phyloP scores from a whole-genome alignment of 1,284 basidiomycete genomes.

The Psilocybe mexicana region DNA sequence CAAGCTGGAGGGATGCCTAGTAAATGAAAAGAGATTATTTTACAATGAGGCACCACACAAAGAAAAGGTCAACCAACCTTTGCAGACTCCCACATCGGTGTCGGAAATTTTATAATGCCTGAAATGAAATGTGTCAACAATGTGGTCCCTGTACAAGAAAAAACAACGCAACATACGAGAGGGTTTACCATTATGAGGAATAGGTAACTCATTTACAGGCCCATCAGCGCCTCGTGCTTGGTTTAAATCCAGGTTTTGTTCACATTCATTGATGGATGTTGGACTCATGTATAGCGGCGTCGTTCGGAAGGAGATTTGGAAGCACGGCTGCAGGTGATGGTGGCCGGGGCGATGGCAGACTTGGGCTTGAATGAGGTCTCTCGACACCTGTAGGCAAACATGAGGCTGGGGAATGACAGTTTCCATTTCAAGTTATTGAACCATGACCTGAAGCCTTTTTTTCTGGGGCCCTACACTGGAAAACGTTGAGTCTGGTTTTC shows the following conservation, averaged over 20 bases:
- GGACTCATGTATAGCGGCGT: slow-evolving; percentile 9
- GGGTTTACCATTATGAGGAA: neutral
- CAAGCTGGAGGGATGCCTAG: slow-evolving; percentile 11
- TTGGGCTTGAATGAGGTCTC: neutral
- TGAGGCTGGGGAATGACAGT: slow-evolving; percentile 20
- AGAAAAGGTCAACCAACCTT: neutral
- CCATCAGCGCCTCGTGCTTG: slow-evolving; percentile 18
- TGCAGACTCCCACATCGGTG: neutral
- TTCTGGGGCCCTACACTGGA: neutral
- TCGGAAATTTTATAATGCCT: slow-evolving; percentile 21
- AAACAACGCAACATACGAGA: neutral
- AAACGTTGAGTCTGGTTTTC: too few relatives aligned
- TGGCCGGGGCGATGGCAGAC: neutral
- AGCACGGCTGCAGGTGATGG: neutral
- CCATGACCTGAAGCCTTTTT: neutral
- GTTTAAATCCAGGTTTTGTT: slow-evolving; percentile 9
- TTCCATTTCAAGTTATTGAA: slow-evolving; percentile 15
- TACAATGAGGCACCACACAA: slow-evolving; percentile 6
- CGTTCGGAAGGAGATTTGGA: neutral
- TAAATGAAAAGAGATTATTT: slow-evolving; percentile 1
- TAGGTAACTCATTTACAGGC: slow-evolving; percentile 10
- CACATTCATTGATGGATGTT: slow-evolving; percentile 21
- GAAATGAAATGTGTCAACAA: slow-evolving; percentile 19
- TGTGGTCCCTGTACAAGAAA: neutral
- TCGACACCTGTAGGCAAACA: slow-evolving; percentile 18